Percentiles rank a stretch among this genome's conserved stretches.
Conservation (phyloP, 2,329 filamentous ascomycete genomes). For the Lojkania enalia region DNA sequence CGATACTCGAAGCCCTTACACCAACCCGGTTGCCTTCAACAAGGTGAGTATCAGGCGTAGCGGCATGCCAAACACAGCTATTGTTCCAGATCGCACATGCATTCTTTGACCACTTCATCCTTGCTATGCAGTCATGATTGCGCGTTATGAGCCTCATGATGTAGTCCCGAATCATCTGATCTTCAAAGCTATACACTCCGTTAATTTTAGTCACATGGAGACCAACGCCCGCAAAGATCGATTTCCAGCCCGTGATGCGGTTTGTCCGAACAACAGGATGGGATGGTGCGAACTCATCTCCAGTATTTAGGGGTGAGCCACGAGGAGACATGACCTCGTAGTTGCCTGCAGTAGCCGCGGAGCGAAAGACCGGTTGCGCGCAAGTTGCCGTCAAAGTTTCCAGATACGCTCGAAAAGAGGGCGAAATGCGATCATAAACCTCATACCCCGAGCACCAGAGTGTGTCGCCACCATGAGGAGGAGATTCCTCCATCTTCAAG, state of each 20-base stretch:
- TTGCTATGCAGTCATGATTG: constrained; percentile 47
- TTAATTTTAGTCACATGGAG: constrained; percentile 61
- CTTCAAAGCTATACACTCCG: constrained; percentile 51
- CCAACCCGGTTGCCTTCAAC: constrained; percentile 31
- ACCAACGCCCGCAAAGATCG: constrained; percentile 62
- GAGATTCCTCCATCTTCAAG: constrained; percentile 58
- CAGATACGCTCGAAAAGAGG: constrained; percentile 61
- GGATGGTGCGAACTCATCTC: constrained; percentile 29
- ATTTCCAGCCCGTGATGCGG: constrained; percentile 65
- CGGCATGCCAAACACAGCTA: constrained; percentile 34
- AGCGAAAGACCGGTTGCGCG: constrained; percentile 61
- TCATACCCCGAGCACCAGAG: constrained; percentile 63
- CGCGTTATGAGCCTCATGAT: constrained; percentile 42
- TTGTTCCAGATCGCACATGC: constrained; percentile 49
- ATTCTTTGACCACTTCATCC: constrained; percentile 46
- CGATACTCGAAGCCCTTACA: constrained; percentile 45
- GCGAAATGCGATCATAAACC: constrained; percentile 60
- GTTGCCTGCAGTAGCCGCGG: constrained; percentile 52
- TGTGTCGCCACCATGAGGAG: constrained; percentile 59
- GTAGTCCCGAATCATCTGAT: constrained; percentile 44
- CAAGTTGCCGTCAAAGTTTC: constrained; percentile 60
- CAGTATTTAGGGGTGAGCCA: constrained; percentile 57
- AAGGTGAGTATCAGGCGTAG: constrained; percentile 28
- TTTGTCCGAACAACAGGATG: constrained; percentile 63
- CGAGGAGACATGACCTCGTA: constrained; percentile 56